Evolutionary conservation across 768 basidiomycete genomes (phyloP).

Genomic region (Pluteus cervinus): DNA sequence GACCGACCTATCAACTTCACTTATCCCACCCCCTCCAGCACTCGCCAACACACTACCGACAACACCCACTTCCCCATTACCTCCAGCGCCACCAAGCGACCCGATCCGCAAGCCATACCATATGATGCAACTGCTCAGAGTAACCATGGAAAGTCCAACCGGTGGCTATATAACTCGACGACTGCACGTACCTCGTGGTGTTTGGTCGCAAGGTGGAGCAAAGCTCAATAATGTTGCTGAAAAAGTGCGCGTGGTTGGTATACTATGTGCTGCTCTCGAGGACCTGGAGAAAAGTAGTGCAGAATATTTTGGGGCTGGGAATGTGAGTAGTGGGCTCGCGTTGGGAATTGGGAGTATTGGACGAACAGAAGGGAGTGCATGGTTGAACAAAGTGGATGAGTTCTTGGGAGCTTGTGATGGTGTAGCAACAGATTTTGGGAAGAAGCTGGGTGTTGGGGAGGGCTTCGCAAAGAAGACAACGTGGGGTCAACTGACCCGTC

Average conservation of each 20-base stretch:
- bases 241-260: constrained; percentile 80
- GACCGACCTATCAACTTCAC: constrained; percentile 38
- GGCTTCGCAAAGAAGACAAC: constrained; percentile 82
- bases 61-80: constrained; percentile 75
- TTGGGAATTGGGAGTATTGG: constrained; percentile 74
- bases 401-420: constrained; percentile 75
- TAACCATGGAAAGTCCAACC: constrained; percentile 70
- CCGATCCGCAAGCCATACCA: constrained; percentile 82
- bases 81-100: constrained; percentile 65
- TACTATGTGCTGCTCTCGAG: constrained; percentile 73
- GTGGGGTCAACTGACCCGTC: constrained; percentile 69
- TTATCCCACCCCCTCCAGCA: constrained; percentile 40
- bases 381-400: constrained; percentile 75
- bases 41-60: constrained; percentile 56
- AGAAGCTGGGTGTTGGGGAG: constrained; percentile 86
- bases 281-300: constrained; percentile 68
- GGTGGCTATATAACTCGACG: constrained; percentile 88
- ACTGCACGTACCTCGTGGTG: constrained; percentile 82
- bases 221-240: constrained; percentile 78
- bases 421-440: constrained; percentile 75
- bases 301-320: constrained; percentile 74
- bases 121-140: constrained; percentile 77
- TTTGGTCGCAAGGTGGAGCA: constrained; percentile 88
- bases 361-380: constrained; percentile 71
- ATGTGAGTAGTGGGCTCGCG: constrained; percentile 67